These are phyloP conservation scores for Leccinum pachyderme DNA, from an alignment of 1,284 basidiomycete genomes.

Conservation along the genomic window DNA sequence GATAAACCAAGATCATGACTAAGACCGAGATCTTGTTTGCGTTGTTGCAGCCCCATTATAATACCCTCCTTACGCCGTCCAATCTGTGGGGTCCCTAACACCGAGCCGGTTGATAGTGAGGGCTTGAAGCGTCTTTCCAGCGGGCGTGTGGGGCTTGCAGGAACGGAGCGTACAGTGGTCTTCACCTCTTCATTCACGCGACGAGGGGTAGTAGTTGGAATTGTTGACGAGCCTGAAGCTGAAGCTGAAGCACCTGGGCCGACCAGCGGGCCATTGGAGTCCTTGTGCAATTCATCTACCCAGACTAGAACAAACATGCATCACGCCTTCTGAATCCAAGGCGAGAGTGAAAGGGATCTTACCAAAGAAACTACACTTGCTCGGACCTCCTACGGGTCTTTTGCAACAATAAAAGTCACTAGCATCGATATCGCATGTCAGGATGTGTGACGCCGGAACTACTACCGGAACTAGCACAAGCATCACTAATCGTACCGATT, in stretches of 20 bases:
- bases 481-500: constrained; percentile 22
- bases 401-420: constrained; percentile 30
- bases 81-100: constrained; percentile 11
- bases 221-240: neutral
- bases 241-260: neutral
- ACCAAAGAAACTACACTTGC: constrained; percentile 25
- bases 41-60: constrained; percentile 19
- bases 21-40: constrained; percentile 16
- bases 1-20: constrained; percentile 7
- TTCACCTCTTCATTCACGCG: constrained; percentile 1
- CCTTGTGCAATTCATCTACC: constrained; percentile 14
- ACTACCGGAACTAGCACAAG: neutral
- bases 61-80: constrained; percentile 20
- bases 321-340: neutral
- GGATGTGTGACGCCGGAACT: neutral
- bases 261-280: neutral
- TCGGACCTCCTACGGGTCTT: constrained; percentile 6
- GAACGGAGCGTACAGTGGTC: neutral
- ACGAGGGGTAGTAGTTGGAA: neutral
- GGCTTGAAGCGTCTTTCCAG: neutral
- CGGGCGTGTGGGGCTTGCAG: neutral
- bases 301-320: constrained; percentile 13
- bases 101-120: neutral
- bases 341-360: constrained; percentile 7
- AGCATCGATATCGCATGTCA: constrained; percentile 8